phyloP scores from a whole-genome alignment of 2,329 filamentous ascomycete species.

The Alternaria hordeiaustralica region DNA sequence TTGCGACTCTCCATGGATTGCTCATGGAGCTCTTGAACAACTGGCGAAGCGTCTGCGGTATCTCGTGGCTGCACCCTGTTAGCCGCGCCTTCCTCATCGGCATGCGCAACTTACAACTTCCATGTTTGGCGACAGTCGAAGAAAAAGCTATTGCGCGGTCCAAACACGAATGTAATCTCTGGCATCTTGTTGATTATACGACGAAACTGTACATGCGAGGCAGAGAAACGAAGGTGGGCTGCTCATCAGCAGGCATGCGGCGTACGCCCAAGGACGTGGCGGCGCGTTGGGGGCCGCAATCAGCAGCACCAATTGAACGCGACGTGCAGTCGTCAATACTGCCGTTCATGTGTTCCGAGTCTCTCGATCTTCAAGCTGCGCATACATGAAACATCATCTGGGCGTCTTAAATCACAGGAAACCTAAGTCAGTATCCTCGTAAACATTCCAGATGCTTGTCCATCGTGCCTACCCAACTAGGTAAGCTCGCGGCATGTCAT shows the following conservation, averaged over 20 bases:
- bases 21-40: slow-evolving; percentile 43
- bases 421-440: background rate
- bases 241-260: slow-evolving; percentile 1
- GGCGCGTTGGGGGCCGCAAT: slow-evolving; percentile 2
- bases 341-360: background rate
- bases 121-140: slow-evolving; percentile 46
- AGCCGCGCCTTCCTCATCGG: slow-evolving; percentile 15
- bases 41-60: slow-evolving; percentile 43
- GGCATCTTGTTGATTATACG: slow-evolving; percentile 26
- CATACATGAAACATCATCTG: background rate
- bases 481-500: background rate
- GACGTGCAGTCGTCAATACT: background rate
- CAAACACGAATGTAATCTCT: slow-evolving; percentile 45
- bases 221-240: background rate
- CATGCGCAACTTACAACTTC: slow-evolving; percentile 38
- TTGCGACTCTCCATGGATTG: slow-evolving; percentile 40
- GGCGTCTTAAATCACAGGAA: background rate
- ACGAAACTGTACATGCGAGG: background rate
- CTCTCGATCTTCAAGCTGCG: background rate
- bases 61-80: slow-evolving; percentile 37
- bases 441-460: background rate
- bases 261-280: slow-evolving; percentile 7
- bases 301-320: background rate
- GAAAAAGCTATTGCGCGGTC: slow-evolving; percentile 46
- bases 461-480: background rate